A percentile compares a stretch with the other conserved stretches of the same genome.
Evolutionary conservation across 768 basidiomycete species (phyloP).

Genomic region (Dendrothele bispora): DNA sequence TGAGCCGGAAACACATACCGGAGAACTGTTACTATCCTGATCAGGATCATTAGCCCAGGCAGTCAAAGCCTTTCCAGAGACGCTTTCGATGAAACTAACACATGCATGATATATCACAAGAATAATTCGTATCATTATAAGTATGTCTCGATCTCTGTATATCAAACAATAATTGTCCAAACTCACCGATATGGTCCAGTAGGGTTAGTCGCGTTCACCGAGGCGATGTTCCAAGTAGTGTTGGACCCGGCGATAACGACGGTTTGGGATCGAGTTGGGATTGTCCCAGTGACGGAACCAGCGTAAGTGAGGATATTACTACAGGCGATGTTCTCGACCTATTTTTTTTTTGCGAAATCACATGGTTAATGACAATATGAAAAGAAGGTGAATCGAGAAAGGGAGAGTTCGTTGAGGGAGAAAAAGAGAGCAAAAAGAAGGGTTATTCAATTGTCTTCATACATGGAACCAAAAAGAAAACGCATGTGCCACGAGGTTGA

Average conservation of each 20-base stretch:
- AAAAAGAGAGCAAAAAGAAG: background rate
- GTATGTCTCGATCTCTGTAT: too few species aligned
- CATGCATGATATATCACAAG: too few species aligned
- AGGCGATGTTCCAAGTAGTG: background rate
- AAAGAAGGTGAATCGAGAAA: too few species aligned
- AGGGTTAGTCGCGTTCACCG: background rate
- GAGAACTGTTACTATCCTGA: background rate
- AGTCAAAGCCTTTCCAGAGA: background rate
- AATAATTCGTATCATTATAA: too few species aligned
- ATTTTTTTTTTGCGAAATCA: too few species aligned
- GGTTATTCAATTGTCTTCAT: background rate
- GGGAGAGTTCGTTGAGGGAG: too few species aligned
- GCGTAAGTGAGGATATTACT: background rate
- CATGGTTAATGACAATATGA: too few species aligned
- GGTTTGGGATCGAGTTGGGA: background rate
- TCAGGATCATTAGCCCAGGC: background rate
- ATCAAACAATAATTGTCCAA: background rate
- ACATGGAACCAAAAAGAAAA: background rate
- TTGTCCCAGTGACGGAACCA: background rate
- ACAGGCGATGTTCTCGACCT: background rate
- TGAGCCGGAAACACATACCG: too few species aligned
- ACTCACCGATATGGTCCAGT: background rate
- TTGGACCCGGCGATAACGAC: background rate
- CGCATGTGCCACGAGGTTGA: too few species aligned
- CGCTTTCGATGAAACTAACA: background rate